Conservation (phyloP, 1,139 yeast species). For the Suhomyces bolitotheri region DNA sequence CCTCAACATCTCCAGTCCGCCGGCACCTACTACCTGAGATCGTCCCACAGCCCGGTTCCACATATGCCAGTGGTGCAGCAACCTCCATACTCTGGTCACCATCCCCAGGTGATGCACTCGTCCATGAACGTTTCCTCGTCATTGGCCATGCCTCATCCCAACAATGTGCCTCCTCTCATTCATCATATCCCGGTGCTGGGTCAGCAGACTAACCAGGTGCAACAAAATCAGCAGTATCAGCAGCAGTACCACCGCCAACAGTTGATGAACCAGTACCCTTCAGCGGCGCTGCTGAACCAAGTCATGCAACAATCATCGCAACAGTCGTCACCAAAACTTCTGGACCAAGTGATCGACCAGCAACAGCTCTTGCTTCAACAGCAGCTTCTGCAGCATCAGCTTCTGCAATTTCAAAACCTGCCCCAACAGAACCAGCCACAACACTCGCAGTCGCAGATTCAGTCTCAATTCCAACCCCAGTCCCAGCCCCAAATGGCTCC, state of each 20-base stretch:
- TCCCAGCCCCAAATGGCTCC: conserved; percentile 1
- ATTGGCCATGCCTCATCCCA: conserved; percentile 9
- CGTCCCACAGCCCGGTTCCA: conserved; percentile 11
- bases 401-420: conserved; percentile 11
- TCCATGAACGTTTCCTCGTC: conserved; percentile 7
- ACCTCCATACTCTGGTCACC: conserved; percentile 2
- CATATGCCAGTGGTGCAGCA: conserved; percentile 2
- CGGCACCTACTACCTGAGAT: conserved; percentile 9
- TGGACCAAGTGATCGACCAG: conserved; percentile 17
- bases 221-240: conserved; percentile 4
- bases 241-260: conserved; percentile 15
- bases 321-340: conserved; percentile 11
- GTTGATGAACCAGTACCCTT: conserved; percentile 11
- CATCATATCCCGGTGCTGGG: conserved; percentile 6
- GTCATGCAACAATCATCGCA: conserved; percentile 11
- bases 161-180: conserved; percentile 4
- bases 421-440: conserved; percentile 9
- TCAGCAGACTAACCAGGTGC: conserved; percentile 1
- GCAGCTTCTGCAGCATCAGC: conserved; percentile 17
- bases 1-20: conserved; percentile 11
- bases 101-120: conserved; percentile 7
- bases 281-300: conserved; percentile 10
- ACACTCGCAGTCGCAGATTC: conserved; percentile 1
- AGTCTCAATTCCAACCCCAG: conserved; percentile 3
- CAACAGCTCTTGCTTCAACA: conserved; percentile 15